phyloP scores from a whole-genome alignment of 345 rosid genomes.

The Angophora floribunda region DNA sequence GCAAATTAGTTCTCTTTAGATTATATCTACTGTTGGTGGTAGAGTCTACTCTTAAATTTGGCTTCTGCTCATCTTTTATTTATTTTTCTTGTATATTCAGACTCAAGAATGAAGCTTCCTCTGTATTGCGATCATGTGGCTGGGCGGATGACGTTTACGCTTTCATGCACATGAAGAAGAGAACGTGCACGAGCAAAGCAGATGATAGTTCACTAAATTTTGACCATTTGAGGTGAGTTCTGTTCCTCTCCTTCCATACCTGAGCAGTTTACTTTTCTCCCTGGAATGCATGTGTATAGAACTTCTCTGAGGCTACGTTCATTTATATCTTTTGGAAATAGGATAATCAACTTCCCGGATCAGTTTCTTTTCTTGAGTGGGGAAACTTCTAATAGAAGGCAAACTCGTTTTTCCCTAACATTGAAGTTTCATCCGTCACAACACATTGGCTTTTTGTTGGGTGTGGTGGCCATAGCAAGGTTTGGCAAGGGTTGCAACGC shows the following conservation, averaged over 20 bases:
- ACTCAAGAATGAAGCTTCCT: conserved; percentile 45
- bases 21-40: background rate
- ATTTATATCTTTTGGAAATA: background rate
- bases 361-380: background rate
- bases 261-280: background rate
- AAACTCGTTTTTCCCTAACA: background rate
- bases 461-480: no score
- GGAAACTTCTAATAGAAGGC: background rate
- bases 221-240: conserved; percentile 54
- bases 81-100: conserved; percentile 21
- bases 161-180: conserved; percentile 61
- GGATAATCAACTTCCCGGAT: background rate
- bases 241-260: background rate
- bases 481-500: no score
- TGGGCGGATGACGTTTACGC: conserved; percentile 52
- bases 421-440: background rate
- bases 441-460: background rate
- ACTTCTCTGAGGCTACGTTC: background rate
- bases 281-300: background rate
- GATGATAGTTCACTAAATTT: conserved; percentile 13
- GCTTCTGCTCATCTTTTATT: background rate
- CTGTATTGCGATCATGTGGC: conserved; percentile 56
- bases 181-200: conserved; percentile 20
- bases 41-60: background rate
- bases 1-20: background rate